Conservation (phyloP, 306 rosid species). For the Citrullus colocynthis region DNA sequence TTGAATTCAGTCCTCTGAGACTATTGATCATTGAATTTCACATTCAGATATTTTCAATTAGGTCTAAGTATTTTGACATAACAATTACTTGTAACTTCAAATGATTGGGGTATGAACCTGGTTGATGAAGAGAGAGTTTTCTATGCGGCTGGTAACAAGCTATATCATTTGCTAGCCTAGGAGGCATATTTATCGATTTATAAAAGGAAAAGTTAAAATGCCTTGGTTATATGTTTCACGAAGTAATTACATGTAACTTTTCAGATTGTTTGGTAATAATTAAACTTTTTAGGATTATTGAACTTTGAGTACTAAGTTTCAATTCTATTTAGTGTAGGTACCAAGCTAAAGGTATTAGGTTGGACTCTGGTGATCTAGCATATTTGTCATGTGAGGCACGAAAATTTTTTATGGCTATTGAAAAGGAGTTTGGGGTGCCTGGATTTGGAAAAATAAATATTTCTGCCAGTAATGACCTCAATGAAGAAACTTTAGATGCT, state of each 20-base stretch:
- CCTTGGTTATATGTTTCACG: neutral
- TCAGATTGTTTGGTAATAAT: neutral
- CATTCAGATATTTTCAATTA: neutral
- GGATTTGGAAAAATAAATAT: constrained; percentile 52
- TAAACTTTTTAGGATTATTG: neutral
- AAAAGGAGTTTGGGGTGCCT: constrained; percentile 54
- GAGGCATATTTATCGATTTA: neutral
- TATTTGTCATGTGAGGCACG: constrained; percentile 70
- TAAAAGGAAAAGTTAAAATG: neutral
- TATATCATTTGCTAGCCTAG: neutral
- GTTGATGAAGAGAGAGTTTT: neutral
- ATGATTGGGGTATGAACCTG: neutral
- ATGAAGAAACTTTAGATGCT: constrained; percentile 95
- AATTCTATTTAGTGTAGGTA: constrained; percentile 30
- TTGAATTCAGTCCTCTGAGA: neutral
- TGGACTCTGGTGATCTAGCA: constrained; percentile 94
- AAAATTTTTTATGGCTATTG: constrained; percentile 51
- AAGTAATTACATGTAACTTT: neutral
- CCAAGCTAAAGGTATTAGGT: constrained; percentile 73
- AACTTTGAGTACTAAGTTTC: neutral
- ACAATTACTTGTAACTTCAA: neutral
- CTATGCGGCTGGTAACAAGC: neutral
- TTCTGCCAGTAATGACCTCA: constrained; percentile 93
- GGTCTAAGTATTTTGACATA: neutral
- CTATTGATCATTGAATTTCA: neutral